phyloP scores from a whole-genome alignment of 257 asterid genomes.

The Verbascum thapsus region DNA sequence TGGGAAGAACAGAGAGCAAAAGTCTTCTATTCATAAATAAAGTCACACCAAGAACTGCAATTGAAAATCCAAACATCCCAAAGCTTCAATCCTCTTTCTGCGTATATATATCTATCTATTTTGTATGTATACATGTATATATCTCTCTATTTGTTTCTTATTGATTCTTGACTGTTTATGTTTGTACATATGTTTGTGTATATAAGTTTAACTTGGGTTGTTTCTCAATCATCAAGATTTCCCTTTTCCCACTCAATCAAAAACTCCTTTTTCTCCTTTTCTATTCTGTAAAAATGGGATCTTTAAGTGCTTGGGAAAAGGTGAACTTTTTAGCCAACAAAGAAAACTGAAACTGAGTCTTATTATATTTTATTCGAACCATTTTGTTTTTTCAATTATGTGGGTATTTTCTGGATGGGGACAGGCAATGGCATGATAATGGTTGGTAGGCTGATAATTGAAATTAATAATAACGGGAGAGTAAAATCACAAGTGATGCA shows the following conservation, averaged over 20 bases:
- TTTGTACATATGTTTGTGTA: not conserved
- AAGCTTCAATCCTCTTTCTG: conserved; percentile 24
- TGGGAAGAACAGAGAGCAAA: conserved; percentile 48
- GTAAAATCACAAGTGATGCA: conserved; percentile 34
- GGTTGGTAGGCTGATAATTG: conserved; percentile 43
- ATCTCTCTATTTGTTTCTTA: conserved; percentile 26
- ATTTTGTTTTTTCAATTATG: conserved; percentile 13
- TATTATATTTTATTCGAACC: conserved; percentile 26
- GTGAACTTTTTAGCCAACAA: conserved; percentile 46
- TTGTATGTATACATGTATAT: not conserved
- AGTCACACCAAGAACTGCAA: not conserved
- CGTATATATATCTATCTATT: not conserved
- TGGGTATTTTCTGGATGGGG: conserved; percentile 49
- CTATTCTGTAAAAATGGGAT: conserved; percentile 42
- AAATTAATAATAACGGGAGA: conserved; percentile 1
- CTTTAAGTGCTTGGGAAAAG: conserved; percentile 59
- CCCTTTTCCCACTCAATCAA: conserved; percentile 39
- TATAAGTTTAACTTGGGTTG: conserved; percentile 26
- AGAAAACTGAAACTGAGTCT: conserved; percentile 35
- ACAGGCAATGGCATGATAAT: conserved; percentile 45
- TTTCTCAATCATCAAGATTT: conserved; percentile 46
- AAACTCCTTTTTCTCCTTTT: conserved; percentile 3
- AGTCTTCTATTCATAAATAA: conserved; percentile 38
- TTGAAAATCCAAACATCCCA: conserved; percentile 23
- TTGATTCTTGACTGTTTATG: conserved; percentile 26